Conservation (phyloP, 768 basidiomycete species). For the Hemileccinum impolitum region DNA sequence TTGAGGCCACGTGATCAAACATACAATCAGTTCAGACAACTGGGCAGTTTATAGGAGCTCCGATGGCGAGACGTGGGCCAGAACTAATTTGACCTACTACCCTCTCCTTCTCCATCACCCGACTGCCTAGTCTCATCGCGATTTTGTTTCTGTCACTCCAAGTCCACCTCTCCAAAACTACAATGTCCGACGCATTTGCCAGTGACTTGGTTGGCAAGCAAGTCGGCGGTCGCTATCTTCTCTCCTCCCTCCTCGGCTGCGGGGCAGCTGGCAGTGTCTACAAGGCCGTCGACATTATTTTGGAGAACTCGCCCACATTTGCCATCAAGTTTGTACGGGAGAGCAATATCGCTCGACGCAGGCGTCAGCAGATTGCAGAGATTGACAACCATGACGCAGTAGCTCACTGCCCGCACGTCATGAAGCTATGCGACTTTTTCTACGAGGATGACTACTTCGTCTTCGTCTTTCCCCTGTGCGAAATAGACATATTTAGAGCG, state of each 20-base stretch:
- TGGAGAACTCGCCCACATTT: constrained; percentile 40
- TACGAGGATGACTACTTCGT: constrained; percentile 59
- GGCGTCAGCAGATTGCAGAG: constrained; percentile 65
- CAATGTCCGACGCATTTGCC: too few relatives aligned
- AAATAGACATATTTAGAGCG: constrained; percentile 62
- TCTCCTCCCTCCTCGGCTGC: constrained; percentile 61
- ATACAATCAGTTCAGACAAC: too few relatives aligned
- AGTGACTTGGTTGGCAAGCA: constrained; percentile 48
- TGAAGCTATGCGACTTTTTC: constrained; percentile 62
- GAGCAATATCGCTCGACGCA: constrained; percentile 46
- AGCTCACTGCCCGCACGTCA: constrained; percentile 48
- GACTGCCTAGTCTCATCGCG: too few relatives aligned
- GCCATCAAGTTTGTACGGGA: constrained; percentile 76
- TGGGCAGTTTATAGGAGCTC: too few relatives aligned
- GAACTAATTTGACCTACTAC: too few relatives aligned
- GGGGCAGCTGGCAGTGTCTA: constrained; percentile 82
- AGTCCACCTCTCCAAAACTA: too few relatives aligned
- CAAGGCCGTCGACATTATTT: constrained; percentile 54
- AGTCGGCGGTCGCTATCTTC: constrained; percentile 54
- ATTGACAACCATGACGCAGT: constrained; percentile 51
- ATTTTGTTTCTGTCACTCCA: too few relatives aligned
- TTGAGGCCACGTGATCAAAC: too few relatives aligned
- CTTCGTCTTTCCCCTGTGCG: constrained; percentile 59
- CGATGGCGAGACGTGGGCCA: too few relatives aligned
- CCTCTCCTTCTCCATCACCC: too few relatives aligned